Conservation (phyloP, 805 yeast genomes). For the Sugiyamaella chiloensis region DNA sequence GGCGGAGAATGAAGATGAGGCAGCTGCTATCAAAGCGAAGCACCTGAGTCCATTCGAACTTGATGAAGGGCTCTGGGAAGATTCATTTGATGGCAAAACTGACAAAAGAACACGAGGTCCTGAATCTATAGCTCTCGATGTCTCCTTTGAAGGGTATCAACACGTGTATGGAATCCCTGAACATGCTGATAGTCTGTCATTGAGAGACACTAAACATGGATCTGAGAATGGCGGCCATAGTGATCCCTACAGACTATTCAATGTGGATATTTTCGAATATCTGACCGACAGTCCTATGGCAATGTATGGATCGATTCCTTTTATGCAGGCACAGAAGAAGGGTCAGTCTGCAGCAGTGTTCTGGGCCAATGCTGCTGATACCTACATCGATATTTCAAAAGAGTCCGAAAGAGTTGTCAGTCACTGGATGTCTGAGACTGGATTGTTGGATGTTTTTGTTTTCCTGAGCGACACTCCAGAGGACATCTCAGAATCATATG, state of each 20-base stretch:
- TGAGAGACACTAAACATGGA: constrained; percentile 59
- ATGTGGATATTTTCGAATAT: constrained; percentile 95
- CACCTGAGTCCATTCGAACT: constrained; percentile 43
- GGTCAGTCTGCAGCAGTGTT: constrained; percentile 68
- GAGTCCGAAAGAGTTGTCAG: constrained; percentile 31
- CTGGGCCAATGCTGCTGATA: constrained; percentile 93
- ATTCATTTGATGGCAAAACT: constrained; percentile 61
- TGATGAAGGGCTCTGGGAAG: constrained; percentile 63
- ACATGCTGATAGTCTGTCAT: constrained; percentile 77
- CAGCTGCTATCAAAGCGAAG: constrained; percentile 12
- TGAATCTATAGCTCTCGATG: constrained; percentile 81
- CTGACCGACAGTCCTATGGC: constrained; percentile 78
- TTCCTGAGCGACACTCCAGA: constrained; percentile 60
- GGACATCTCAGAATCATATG: constrained; percentile 56
- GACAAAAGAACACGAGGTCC: constrained; percentile 71
- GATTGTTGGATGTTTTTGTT: constrained; percentile 71
- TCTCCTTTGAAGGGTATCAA: constrained; percentile 55
- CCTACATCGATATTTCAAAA: constrained; percentile 69
- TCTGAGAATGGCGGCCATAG: constrained; percentile 29
- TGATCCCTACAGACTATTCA: constrained; percentile 84
- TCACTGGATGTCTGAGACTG: constrained; percentile 95
- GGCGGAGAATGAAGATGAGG: constrained; percentile 43
- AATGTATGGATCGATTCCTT: constrained; percentile 94
- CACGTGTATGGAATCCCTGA: constrained; percentile 95
- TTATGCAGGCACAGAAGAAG: constrained; percentile 66